Percentiles rank a stretch among this genome's conserved stretches.
Evolutionary conservation across 2,329 filamentous ascomycete species (phyloP).

Genomic region (Beauveria australis): DNA sequence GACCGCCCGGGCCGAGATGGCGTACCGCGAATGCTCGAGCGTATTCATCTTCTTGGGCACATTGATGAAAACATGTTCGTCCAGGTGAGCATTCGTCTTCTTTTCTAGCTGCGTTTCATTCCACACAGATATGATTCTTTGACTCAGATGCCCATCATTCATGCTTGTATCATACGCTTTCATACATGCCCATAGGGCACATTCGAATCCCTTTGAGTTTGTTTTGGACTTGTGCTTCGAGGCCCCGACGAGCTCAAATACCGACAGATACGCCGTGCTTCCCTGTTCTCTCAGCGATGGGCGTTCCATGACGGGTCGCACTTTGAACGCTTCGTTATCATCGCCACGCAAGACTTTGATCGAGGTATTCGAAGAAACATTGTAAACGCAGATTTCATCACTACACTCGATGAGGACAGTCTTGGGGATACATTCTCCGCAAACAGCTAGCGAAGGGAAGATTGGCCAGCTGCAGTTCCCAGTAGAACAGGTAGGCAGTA

Average conservation of each 20-base stretch:
- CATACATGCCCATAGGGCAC: slow-evolving; percentile 30
- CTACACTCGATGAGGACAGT: slow-evolving; percentile 15
- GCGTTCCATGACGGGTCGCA: slow-evolving; percentile 17
- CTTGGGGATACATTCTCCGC: slow-evolving; percentile 23
- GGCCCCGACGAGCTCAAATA: slow-evolving; percentile 27
- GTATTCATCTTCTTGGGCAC: slow-evolving; percentile 22
- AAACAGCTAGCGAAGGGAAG: slow-evolving; percentile 28
- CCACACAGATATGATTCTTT: slow-evolving; percentile 20
- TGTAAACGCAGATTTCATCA: slow-evolving; percentile 21
- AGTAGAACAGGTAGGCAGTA: slow-evolving; percentile 22
- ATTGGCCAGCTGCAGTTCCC: slow-evolving; percentile 29
- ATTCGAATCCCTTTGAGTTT: slow-evolving; percentile 21
- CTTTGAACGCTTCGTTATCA: slow-evolving; percentile 22
- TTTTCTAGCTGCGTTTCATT: slow-evolving; percentile 21
- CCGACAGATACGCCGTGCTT: slow-evolving; percentile 22
- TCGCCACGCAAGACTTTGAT: slow-evolving; percentile 16
- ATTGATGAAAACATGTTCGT: slow-evolving; percentile 25
- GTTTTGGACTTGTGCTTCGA: slow-evolving; percentile 17
- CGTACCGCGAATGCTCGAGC: slow-evolving; percentile 20
- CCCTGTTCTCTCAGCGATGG: slow-evolving; percentile 13
- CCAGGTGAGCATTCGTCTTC: slow-evolving; percentile 18
- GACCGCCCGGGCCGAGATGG: slow-evolving; percentile 25
- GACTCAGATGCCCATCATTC: slow-evolving; percentile 20
- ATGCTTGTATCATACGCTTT: slow-evolving; percentile 23
- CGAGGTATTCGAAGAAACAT: slow-evolving; percentile 21